Evolutionary conservation across 768 basidiomycete genomes (phyloP), one percentile per base, ranked within the genome.

Genomic region (Mycena galericulata): DNA sequence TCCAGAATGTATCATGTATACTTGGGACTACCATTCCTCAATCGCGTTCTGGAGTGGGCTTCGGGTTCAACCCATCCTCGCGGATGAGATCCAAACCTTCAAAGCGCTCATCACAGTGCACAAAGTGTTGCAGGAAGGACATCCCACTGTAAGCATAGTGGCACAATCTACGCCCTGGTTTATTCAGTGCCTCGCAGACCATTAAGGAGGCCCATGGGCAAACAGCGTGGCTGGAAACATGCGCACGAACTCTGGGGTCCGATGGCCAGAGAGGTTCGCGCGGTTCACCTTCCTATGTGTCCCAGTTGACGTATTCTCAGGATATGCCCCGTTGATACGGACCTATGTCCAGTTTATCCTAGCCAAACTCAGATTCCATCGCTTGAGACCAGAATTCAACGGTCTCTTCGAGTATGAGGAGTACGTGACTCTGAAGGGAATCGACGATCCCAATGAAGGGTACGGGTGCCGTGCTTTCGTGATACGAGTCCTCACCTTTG

Each of bases 401-500:
- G 98, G 98, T 27, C 82, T 99, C 8, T 99, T 99, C 76, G 98
- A 99, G 80, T 99, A 99, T 74, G 97, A 99, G 76, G 98, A 99
- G 80, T 99, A 99, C 77, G 90, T 99, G 71, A 95, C 95, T 26
- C 83, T 99, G 75, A 97, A 98, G 80, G 96, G 95, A 26, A 98
- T 99, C 69, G 96, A 98, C 77, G 96, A 99, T 83, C 98, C 98
- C 11, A 98, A 99, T 78, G 97, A 99, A 84, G 98, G 98, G 97
- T 98, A 78, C 69, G 91, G 24, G 8, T 32, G 27, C 46, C 57
- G 62, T 62, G 29, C 53, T 47, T 55, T 56, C 56, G 60, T 32
- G 32, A 12, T 55, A 69, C 53, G 18, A 57, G 51, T 66, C 76
- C 68, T 72, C 68, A 59, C 29, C 45, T 47, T 46, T 32, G 18